Conservation (phyloP, 768 basidiomycete species). For the Cystofilobasidium bisporidii region DNA sequence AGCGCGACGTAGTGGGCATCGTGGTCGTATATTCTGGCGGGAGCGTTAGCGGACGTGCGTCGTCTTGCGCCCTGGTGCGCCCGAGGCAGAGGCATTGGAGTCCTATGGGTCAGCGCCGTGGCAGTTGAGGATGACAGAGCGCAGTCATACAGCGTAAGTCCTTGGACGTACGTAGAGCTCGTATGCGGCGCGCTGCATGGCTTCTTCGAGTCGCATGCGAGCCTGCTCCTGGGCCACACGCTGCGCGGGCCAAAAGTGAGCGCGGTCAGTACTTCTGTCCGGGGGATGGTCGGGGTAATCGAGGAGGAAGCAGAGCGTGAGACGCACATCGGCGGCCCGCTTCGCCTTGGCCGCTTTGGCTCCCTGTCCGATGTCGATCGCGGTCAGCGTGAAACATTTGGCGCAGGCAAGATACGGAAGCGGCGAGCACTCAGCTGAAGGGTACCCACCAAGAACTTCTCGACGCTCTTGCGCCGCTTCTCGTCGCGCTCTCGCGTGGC, state of each 20-base stretch:
- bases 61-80: neutral
- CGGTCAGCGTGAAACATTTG: neutral
- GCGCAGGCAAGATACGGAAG: too few relatives aligned
- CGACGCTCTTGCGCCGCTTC: neutral
- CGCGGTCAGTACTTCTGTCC: neutral
- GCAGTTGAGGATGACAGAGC: too few relatives aligned
- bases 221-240: neutral
- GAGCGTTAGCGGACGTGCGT: neutral
- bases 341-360: neutral
- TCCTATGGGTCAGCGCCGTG: too few relatives aligned
- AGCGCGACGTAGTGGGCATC: neutral
- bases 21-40: neutral
- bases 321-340: neutral
- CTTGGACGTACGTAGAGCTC: slow-evolving; percentile 2
- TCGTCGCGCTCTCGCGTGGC: neutral
- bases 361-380: neutral
- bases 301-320: neutral
- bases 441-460: slow-evolving; percentile 3
- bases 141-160: too few relatives aligned
- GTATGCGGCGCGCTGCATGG: slow-evolving; percentile 1
- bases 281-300: neutral
- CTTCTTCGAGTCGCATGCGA: neutral
- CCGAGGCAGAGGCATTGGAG: too few relatives aligned
- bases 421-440: too few relatives aligned
- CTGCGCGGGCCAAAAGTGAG: neutral